Percentiles rank a stretch among this genome's conserved stretches.
Conservation (phyloP, 495 filamentous ascomycete species). For the Cetradonia linearis region DNA sequence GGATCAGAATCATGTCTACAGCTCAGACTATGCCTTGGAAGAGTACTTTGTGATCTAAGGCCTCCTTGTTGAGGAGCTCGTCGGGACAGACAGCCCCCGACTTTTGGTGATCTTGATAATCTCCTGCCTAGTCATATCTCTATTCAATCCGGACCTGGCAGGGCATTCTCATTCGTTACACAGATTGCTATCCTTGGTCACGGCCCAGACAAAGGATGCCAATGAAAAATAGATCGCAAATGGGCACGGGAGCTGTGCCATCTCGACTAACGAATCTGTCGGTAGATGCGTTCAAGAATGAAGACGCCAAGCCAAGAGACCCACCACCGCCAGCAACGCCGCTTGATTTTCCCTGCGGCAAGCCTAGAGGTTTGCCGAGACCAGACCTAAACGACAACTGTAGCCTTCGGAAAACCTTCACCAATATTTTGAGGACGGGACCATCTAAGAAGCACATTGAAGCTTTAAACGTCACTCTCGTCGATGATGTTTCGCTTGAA, state of each 20-base stretch:
- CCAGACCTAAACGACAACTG: constrained; percentile 15
- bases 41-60: not conserved
- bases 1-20: not conserved
- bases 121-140: not conserved
- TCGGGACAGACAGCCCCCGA: not conserved
- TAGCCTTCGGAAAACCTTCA: constrained; percentile 25
- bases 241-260: not conserved
- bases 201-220: not conserved
- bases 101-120: not conserved
- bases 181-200: not conserved
- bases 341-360: constrained; percentile 41
- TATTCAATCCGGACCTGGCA: not conserved
- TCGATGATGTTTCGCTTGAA: constrained; percentile 34
- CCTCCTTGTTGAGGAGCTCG: not conserved
- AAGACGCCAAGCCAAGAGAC: constrained; percentile 20
- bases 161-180: not conserved
- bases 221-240: not conserved
- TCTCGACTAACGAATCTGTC: not conserved
- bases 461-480: constrained; percentile 43
- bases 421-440: constrained; percentile 42
- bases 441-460: constrained; percentile 40
- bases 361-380: constrained; percentile 27
- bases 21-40: not conserved
- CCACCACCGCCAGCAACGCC: constrained; percentile 39
- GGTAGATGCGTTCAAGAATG: not conserved